phyloP scores from a whole-genome alignment of 768 basidiomycete genomes.

The Daedaleopsis sinensis region DNA sequence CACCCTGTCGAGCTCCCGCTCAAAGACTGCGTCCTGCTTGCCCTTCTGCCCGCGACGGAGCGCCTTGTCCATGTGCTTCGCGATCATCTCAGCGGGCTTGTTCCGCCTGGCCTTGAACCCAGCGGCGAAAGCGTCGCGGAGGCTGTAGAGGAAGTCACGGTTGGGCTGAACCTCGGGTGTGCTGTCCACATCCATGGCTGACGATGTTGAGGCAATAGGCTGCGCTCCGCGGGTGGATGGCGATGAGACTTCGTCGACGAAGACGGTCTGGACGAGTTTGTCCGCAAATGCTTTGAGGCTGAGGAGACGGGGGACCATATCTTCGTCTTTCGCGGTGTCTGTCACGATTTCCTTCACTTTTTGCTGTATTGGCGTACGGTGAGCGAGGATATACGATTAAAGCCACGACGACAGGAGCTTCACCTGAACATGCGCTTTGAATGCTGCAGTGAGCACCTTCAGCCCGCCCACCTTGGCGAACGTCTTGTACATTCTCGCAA shows the following conservation, averaged over 20 bases:
- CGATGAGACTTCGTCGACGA: conserved; percentile 45
- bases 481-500: conserved; percentile 60
- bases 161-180: conserved; percentile 37
- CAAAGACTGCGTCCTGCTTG: conserved; percentile 64
- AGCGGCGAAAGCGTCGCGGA: conserved; percentile 68
- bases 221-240: background rate
- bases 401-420: background rate
- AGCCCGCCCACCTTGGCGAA: conserved; percentile 61
- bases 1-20: conserved; percentile 61
- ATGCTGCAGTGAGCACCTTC: conserved; percentile 58
- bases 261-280: conserved; percentile 49
- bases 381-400: background rate
- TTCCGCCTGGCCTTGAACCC: conserved; percentile 78
- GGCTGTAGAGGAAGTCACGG: conserved; percentile 64
- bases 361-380: conserved; percentile 38
- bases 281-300: conserved; percentile 66
- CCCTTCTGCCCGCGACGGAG: conserved; percentile 87
- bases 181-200: conserved; percentile 37
- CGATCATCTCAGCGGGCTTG: conserved; percentile 92
- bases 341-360: conserved; percentile 67
- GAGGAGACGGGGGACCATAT: conserved; percentile 77
- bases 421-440: conserved; percentile 65
- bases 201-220: conserved; percentile 3
- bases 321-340: conserved; percentile 63
- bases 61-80: conserved; percentile 83